Conservation (phyloP, 83 land plant genomes). For the Picea abies region DNA sequence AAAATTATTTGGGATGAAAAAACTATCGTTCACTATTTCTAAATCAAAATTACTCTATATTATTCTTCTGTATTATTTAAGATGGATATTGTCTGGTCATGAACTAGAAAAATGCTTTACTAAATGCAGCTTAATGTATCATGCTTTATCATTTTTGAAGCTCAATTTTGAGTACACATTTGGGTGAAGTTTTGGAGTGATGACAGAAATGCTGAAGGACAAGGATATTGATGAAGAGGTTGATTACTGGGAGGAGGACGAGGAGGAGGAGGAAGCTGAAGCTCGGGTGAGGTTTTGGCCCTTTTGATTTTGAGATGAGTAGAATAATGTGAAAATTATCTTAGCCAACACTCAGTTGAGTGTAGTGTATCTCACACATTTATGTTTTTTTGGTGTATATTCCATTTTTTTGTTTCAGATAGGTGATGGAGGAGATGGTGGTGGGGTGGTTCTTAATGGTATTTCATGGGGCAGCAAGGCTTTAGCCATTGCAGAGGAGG, state of each 20-base stretch:
- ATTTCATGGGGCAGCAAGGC: conserved; percentile 62
- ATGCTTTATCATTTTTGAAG: too few species aligned
- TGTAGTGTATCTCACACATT: not conserved
- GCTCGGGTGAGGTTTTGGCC: conserved; percentile 33
- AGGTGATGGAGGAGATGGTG: conserved; percentile 81
- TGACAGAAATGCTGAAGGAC: not conserved
- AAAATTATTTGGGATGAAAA: too few species aligned
- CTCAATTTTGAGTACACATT: too few species aligned
- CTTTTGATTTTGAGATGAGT: not conserved
- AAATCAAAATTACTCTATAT: too few species aligned
- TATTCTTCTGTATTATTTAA: too few species aligned
- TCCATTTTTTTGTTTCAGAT: not conserved
- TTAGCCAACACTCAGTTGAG: not conserved
- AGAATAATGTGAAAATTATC: not conserved
- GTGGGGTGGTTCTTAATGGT: conserved; percentile 60
- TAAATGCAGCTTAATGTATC: too few species aligned
- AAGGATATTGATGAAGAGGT: conserved; percentile 22
- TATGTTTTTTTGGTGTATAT: not conserved
- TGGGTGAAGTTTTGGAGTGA: too few species aligned
- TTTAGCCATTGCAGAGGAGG: conserved; percentile 49
- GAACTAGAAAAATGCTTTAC: too few species aligned
- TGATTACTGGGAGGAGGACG: conserved; percentile 49
- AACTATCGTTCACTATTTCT: too few species aligned
- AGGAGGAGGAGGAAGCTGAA: conserved; percentile 46
- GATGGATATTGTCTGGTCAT: too few species aligned